Percentiles rank a stretch among this genome's conserved stretches.
These are phyloP conservation scores for Pestalotiopsis sp. DNA, from an alignment of 2,329 filamentous ascomycete species.

Conservation along the genomic window DNA sequence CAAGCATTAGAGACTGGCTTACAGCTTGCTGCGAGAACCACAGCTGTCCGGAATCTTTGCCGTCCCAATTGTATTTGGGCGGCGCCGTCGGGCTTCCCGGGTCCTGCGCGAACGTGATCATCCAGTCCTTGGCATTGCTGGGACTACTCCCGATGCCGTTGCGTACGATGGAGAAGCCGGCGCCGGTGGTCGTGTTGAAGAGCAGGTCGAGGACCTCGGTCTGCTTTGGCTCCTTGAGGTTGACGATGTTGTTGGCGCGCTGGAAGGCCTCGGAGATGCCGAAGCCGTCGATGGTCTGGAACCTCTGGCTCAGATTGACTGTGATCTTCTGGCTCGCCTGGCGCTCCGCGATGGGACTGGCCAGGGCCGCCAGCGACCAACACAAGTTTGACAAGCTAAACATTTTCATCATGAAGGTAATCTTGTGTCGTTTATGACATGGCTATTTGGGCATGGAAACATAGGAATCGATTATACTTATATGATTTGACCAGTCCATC, in stretches of 20 bases:
- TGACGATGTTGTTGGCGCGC: constrained; percentile 30
- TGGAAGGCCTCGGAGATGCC: constrained; percentile 43
- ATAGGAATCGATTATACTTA: too few species aligned
- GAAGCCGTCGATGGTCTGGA: constrained; percentile 43
- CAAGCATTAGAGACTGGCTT: not conserved
- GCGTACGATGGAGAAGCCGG: constrained; percentile 36
- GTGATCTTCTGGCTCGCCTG: constrained; percentile 4
- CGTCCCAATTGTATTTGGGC: constrained; percentile 14
- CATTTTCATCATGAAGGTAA: too few species aligned
- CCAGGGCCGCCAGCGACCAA: not conserved
- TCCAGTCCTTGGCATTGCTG: constrained; percentile 29
- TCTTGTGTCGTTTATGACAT: too few species aligned
- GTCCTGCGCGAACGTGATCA: constrained; percentile 16
- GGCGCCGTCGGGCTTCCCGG: constrained; percentile 12
- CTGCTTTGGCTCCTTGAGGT: constrained; percentile 30
- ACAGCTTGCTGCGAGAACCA: constrained; percentile 16
- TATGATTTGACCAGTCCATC: too few species aligned
- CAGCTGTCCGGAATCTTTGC: constrained; percentile 14
- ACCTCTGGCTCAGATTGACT: constrained; percentile 21
- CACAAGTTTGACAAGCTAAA: not conserved
- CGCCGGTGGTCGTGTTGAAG: constrained; percentile 34
- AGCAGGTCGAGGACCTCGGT: constrained; percentile 34
- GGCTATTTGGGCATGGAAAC: too few species aligned
- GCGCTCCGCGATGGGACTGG: not conserved
- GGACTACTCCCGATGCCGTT: constrained; percentile 37